phyloP scores from a whole-genome alignment of 306 rosid genomes.

The Vigna reflexopilosa region DNA sequence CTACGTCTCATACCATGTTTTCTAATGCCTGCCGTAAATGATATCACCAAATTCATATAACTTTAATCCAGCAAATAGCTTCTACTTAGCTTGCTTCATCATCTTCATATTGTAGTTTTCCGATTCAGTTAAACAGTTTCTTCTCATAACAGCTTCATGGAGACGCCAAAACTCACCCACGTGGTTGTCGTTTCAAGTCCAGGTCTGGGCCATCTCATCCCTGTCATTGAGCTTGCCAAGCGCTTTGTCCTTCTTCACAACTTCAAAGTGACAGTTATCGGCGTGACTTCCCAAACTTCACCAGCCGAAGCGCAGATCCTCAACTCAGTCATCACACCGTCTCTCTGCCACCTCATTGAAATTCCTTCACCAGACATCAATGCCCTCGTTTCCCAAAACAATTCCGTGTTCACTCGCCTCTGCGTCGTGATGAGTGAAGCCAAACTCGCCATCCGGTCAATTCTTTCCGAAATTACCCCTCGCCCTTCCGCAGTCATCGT shows the following conservation, averaged over 20 bases:
- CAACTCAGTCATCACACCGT: background rate
- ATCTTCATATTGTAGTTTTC: too few species aligned
- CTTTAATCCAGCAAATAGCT: too few species aligned
- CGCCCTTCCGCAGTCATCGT: constrained; percentile 49
- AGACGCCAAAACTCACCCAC: constrained; percentile 34
- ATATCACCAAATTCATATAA: too few species aligned
- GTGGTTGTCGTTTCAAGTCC: constrained; percentile 57
- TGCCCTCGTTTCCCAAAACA: constrained; percentile 5
- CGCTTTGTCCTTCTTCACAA: constrained; percentile 44
- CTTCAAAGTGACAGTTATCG: constrained; percentile 53
- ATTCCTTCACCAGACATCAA: constrained; percentile 45
- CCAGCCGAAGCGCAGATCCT: constrained; percentile 40
- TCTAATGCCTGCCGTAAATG: too few species aligned
- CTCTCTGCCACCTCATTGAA: constrained; percentile 43
- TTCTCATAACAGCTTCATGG: constrained; percentile 1
- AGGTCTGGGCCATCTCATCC: constrained; percentile 67
- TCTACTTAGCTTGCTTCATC: too few species aligned
- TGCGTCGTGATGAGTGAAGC: constrained; percentile 47
- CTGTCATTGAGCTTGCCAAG: constrained; percentile 55
- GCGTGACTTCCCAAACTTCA: constrained; percentile 46
- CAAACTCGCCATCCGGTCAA: constrained; percentile 17
- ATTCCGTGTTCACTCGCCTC: constrained; percentile 7
- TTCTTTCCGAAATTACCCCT: background rate
- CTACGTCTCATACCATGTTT: too few species aligned
- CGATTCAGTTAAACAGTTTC: too few species aligned